Percentiles rank a stretch among this genome's conserved stretches.
These are phyloP conservation scores for Irpex sp. DNA, from an alignment of 1,284 basidiomycete species.

Conservation along the genomic window DNA sequence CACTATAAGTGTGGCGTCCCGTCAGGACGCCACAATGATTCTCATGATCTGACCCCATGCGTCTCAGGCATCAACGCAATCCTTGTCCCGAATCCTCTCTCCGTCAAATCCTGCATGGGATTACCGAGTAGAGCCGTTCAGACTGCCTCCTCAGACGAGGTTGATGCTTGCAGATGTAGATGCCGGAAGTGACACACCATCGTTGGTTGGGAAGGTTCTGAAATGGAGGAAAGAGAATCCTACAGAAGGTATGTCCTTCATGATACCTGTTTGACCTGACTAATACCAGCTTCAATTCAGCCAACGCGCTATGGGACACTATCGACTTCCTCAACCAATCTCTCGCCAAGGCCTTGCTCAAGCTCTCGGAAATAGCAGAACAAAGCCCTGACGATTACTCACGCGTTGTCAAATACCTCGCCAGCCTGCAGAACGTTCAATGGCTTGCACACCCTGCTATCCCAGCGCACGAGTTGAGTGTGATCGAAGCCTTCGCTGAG, in stretches of 20 bases:
- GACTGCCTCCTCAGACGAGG: constrained; percentile 76
- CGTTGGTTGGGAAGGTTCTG: constrained; percentile 84
- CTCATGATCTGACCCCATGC: background rate
- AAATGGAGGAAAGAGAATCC: constrained; percentile 75
- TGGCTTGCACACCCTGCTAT: constrained; percentile 57
- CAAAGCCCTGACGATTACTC: constrained; percentile 47
- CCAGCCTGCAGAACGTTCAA: constrained; percentile 55
- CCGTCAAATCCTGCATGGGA: constrained; percentile 66
- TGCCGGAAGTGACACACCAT: constrained; percentile 91
- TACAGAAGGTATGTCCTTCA: constrained; percentile 43
- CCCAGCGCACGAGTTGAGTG: constrained; percentile 35
- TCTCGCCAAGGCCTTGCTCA: constrained; percentile 48
- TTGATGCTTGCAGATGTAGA: constrained; percentile 92
- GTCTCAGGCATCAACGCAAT: constrained; percentile 11
- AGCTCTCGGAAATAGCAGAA: constrained; percentile 46
- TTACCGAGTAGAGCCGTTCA: constrained; percentile 62
- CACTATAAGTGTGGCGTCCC: no score
- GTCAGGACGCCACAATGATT: no score
- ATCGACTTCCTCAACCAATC: constrained; percentile 62
- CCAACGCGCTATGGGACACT: constrained; percentile 66
- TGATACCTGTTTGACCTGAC: constrained; percentile 13
- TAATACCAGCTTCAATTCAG: constrained; percentile 31
- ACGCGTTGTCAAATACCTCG: constrained; percentile 55
- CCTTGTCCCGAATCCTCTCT: constrained; percentile 50
- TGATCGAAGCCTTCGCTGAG: constrained; percentile 53